phyloP scores from a whole-genome alignment of 257 asterid species.

The Solanum dulcamara region DNA sequence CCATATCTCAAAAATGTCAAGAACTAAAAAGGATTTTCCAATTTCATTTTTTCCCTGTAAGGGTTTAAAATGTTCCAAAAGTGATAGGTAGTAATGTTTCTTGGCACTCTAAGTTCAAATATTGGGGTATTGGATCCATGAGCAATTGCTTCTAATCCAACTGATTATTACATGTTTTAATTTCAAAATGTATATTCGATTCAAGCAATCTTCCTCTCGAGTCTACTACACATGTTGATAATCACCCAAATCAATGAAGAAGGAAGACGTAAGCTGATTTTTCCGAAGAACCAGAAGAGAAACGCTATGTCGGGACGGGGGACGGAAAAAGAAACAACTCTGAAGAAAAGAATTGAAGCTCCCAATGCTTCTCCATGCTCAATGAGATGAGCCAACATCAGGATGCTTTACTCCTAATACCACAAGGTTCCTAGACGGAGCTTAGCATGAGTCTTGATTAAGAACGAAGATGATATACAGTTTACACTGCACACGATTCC shows the following conservation, averaged over 20 bases:
- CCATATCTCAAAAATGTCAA: not conserved
- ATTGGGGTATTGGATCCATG: not conserved
- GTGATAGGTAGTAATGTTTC: not conserved
- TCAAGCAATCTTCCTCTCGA: not conserved
- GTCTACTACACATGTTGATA: not conserved
- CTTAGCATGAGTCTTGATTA: not conserved
- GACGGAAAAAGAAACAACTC: not conserved
- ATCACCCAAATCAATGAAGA: not conserved
- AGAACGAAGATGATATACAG: too few species aligned
- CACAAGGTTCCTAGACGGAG: not conserved
- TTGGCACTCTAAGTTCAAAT: not conserved
- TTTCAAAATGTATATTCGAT: not conserved
- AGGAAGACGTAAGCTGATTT: not conserved
- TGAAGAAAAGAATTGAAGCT: not conserved
- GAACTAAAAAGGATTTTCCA: not conserved
- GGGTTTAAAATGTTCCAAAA: not conserved
- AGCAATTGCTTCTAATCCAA: not conserved
- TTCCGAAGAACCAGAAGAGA: not conserved
- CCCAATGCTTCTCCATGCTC: not conserved
- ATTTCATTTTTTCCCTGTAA: not conserved
- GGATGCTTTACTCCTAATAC: not conserved
- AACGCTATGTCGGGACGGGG: not conserved
- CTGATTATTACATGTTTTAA: not conserved
- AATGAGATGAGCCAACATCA: not conserved
- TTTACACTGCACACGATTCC: not conserved